Evolutionary conservation across 164 flowering plant species (phyloP).

Genomic region (Santalum album): DNA sequence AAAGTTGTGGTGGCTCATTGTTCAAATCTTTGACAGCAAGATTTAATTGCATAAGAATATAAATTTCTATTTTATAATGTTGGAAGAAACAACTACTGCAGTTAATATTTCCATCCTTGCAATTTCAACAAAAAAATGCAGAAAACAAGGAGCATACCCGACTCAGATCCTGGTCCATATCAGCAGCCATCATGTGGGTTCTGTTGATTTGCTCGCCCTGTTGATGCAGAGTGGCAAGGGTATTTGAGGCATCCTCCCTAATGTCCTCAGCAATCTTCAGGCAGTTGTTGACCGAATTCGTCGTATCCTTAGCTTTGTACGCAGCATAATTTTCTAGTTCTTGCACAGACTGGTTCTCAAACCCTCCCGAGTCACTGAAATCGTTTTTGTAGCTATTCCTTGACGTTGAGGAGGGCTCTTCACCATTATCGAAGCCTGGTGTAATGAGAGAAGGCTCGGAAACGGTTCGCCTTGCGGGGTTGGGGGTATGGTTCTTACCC

Average conservation of each 20-base stretch:
- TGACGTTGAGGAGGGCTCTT: constrained; percentile 6
- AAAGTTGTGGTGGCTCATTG: too few species aligned
- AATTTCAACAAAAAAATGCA: neutral
- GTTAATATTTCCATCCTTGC: neutral
- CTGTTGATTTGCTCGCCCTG: constrained; percentile 80
- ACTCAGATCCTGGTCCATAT: constrained; percentile 63
- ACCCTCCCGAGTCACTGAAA: constrained; percentile 40
- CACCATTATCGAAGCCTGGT: constrained; percentile 7
- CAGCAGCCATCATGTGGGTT: constrained; percentile 50
- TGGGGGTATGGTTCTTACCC: constrained; percentile 17
- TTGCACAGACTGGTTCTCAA: constrained; percentile 52
- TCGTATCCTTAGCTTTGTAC: constrained; percentile 66
- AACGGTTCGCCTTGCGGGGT: constrained; percentile 28
- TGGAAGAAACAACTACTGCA: too few species aligned
- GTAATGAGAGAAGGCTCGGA: constrained; percentile 34
- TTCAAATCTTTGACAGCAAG: too few species aligned
- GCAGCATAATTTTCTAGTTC: constrained; percentile 65
- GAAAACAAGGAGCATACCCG: constrained; percentile 24
- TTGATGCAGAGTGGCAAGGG: constrained; percentile 58
- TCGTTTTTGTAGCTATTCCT: constrained; percentile 35
- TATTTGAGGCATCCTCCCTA: constrained; percentile 54
- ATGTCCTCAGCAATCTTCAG: constrained; percentile 73
- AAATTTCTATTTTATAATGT: too few species aligned
- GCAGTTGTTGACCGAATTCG: constrained; percentile 47
- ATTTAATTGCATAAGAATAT: too few species aligned